These are phyloP conservation scores for Oehlia diaphana DNA, from an alignment of 192 early-diverging fungal species.

Conservation along the genomic window DNA sequence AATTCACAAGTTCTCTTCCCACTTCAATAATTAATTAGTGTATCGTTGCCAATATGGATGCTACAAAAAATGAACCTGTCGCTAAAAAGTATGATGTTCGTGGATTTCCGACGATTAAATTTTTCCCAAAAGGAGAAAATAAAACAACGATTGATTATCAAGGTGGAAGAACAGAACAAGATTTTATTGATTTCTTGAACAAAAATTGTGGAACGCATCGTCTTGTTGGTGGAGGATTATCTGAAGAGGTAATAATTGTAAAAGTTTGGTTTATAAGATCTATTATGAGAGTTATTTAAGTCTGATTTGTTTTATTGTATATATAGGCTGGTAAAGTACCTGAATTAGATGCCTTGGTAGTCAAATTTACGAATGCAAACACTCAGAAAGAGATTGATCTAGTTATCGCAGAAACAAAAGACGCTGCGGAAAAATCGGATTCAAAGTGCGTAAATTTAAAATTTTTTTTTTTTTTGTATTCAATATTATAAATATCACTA, in stretches of 20 bases:
- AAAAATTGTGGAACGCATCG: constrained; percentile 79
- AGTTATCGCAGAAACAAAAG: constrained; percentile 48
- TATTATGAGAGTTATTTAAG: constrained; percentile 34
- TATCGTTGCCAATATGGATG: constrained; percentile 90
- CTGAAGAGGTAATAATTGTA: constrained; percentile 44
- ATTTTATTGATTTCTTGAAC: constrained; percentile 84
- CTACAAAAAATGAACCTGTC: constrained; percentile 63
- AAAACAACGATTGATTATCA: constrained; percentile 70
- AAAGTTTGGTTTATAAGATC: constrained; percentile 25
- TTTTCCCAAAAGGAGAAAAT: constrained; percentile 67
- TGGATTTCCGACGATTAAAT: constrained; percentile 91
- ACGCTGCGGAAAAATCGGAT: constrained; percentile 43
- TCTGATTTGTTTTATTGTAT: not conserved
- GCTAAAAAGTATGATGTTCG: constrained; percentile 65
- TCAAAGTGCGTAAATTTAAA: not conserved
- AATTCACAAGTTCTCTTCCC: too few relatives aligned
- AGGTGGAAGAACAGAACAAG: constrained; percentile 66
- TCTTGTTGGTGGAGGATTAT: constrained; percentile 69
- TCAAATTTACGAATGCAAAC: constrained; percentile 62
- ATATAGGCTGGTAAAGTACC: constrained; percentile 59
- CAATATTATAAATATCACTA: not conserved
- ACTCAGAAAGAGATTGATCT: constrained; percentile 42
- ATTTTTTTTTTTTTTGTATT: not conserved
- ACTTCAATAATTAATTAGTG: constrained; percentile 33
- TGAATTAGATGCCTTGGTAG: constrained; percentile 58